Base-by-base conservation (phyloP, 2,329 filamentous ascomycete species). In the Bipolaris bicolor region DNA sequence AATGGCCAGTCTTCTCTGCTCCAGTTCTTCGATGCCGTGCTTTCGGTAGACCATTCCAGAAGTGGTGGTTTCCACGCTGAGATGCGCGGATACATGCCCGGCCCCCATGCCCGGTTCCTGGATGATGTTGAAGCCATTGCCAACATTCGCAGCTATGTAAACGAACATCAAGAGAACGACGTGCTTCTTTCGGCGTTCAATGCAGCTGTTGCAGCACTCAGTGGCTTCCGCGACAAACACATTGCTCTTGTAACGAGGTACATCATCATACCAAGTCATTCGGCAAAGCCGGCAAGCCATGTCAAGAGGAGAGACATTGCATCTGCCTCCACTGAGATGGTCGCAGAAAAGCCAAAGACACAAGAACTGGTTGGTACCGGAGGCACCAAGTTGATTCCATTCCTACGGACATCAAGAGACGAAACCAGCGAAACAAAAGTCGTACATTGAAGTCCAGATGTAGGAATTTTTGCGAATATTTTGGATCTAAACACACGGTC, bases 51-150 rank as follows among this genome's bases (percentile, higher is more conserved):
- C 29, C 83, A 85, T 62, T 66, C 75, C 4, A 74, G 80, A 70
- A 34, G 76, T 66, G 62, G 65, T 31, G 61, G 74, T 22, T 69
- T 66, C 34, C 55, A 67, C 15, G 51, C 80, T 66, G 81, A 84
- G 65, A 84, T 84, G 81, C 77, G 82, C 7, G 73, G 76, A 10
- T 85, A 85, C 60, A 85, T 85, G 83, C 83, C 82, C 2, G 80
- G 80, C 0, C 76, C 79, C 3, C 83, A 85, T 58, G 77, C 79
- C 16, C 72, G 78, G n/a, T 84, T 84, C 62, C 66, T 85, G 5
- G 74, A 80, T 26, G 75, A 80, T 11, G 67, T 84, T n/a, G 71
- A 76, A 24, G 66, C 70, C 3, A 75, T 78, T 13, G 75, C 80
- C 7, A 82, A 82, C 43, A 75, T 84, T 26, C 80, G 81, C 3